Evolutionary conservation across 2,329 filamentous ascomycete genomes (phyloP).

Genomic region (Xylariomycetidae sp.): DNA sequence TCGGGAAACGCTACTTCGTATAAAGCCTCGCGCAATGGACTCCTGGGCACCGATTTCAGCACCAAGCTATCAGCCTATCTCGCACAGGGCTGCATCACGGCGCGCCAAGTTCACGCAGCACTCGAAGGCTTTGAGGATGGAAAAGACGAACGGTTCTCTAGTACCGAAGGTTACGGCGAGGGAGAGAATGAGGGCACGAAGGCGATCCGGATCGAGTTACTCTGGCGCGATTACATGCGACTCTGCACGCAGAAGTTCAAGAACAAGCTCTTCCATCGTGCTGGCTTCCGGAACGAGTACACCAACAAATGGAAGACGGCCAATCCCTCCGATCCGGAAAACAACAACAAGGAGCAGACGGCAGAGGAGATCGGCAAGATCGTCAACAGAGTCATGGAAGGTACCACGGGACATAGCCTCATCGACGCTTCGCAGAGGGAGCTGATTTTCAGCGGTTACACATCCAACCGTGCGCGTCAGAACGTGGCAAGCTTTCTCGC

Average conservation of each 20-base stretch:
- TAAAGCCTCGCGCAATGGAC: conserved; percentile 64
- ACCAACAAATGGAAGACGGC: conserved; percentile 45
- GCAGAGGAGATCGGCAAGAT: conserved; percentile 39
- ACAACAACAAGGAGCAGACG: conserved; percentile 30
- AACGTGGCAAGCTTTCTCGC: conserved; percentile 70
- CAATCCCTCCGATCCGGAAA: conserved; percentile 21
- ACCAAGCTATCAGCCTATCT: conserved; percentile 73
- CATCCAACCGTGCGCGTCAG: conserved; percentile 68
- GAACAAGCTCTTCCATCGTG: conserved; percentile 54
- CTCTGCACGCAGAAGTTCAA: conserved; percentile 68
- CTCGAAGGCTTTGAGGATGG: conserved; percentile 66
- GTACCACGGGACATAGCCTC: conserved; percentile 67
- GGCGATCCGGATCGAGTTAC: conserved; percentile 63
- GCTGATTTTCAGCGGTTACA: conserved; percentile 69
- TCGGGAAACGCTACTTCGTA: conserved; percentile 58
- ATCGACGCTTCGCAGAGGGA: conserved; percentile 76
- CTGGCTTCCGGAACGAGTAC: conserved; percentile 53
- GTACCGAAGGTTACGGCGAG: conserved; percentile 52
- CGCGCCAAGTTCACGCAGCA: conserved; percentile 64
- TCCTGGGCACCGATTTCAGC: conserved; percentile 64
- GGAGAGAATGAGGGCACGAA: conserved; percentile 69
- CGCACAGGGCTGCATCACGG: conserved; percentile 65
- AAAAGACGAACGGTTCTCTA: conserved; percentile 30
- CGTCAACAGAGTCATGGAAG: conserved; percentile 55
- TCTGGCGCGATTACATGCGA: conserved; percentile 79